Percentiles rank a stretch among this genome's conserved stretches.
Evolutionary conservation across 2,329 filamentous ascomycete species (phyloP).

Genomic region (Cercospora sp.): DNA sequence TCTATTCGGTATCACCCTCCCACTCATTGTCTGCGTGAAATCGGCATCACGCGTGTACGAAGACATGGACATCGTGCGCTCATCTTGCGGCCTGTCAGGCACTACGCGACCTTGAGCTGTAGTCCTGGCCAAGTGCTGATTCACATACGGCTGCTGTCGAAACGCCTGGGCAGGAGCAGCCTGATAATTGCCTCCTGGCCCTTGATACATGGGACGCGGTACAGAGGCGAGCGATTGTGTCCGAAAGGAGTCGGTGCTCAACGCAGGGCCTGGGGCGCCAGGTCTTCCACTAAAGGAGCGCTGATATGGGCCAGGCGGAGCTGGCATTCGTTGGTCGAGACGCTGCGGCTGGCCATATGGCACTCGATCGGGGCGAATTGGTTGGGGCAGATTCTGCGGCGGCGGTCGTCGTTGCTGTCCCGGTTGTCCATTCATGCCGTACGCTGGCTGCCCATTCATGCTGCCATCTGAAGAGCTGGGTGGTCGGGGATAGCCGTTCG

Average conservation of each 20-base stretch:
- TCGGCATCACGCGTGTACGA: slow-evolving; percentile 75
- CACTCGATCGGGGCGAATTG: slow-evolving; percentile 62
- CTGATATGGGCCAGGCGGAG: slow-evolving; percentile 50
- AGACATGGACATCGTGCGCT: slow-evolving; percentile 94
- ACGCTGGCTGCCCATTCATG: slow-evolving; percentile 34
- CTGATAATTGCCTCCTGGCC: slow-evolving; percentile 58
- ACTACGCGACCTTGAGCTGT: slow-evolving; percentile 90
- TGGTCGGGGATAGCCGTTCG: slow-evolving; percentile 43
- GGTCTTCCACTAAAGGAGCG: slow-evolving; percentile 39
- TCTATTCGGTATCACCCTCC: slow-evolving; percentile 82
- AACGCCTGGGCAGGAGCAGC: slow-evolving; percentile 70
- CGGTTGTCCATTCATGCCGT: slow-evolving; percentile 37
- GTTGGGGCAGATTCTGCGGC: slow-evolving; percentile 58
- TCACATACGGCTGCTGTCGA: slow-evolving; percentile 73
- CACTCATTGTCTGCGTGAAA: slow-evolving; percentile 86
- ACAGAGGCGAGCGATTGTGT: slow-evolving; percentile 88
- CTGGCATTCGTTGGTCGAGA: slow-evolving; percentile 60
- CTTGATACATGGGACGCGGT: slow-evolving; percentile 71
- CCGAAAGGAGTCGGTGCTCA: slow-evolving; percentile 82
- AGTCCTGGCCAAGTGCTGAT: slow-evolving; percentile 65
- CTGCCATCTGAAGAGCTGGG: slow-evolving; percentile 27
- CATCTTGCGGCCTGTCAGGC: slow-evolving; percentile 79
- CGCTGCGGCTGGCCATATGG: slow-evolving; percentile 74
- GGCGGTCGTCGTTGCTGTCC: slow-evolving; percentile 45
- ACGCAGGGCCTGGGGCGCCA: slow-evolving; percentile 54